Percentiles rank a stretch among this genome's conserved stretches.
These are phyloP conservation scores for Nepenthes alata DNA, from an alignment of 179 eudicot species.

Conservation along the genomic window DNA sequence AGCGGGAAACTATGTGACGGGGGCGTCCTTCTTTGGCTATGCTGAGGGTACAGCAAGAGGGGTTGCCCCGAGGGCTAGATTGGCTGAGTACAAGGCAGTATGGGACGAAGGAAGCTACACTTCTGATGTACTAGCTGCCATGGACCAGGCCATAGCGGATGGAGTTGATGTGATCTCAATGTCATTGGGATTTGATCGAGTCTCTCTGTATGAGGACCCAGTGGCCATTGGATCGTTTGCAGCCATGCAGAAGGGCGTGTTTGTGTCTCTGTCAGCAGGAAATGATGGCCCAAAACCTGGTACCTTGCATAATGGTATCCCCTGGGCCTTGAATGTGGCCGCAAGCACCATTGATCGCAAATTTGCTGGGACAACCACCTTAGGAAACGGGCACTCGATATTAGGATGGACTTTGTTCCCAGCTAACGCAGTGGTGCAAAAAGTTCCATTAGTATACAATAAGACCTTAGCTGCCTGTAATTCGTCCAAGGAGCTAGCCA, in stretches of 20 bases:
- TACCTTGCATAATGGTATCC: constrained; percentile 22
- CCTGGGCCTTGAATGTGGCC: constrained; percentile 26
- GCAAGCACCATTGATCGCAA: constrained; percentile 28
- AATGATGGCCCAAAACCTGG: constrained; percentile 17
- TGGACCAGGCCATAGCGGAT: constrained; percentile 27
- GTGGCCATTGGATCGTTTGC: constrained; percentile 31
- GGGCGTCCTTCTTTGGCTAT: constrained; percentile 40
- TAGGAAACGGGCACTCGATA: constrained; percentile 21
- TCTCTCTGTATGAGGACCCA: constrained; percentile 18
- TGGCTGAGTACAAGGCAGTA: constrained; percentile 53
- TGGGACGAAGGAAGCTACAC: constrained; percentile 30
- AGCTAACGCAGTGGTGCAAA: constrained; percentile 17
- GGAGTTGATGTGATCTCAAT: constrained; percentile 35
- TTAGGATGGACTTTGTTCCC: constrained; percentile 37
- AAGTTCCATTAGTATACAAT: constrained; percentile 18
- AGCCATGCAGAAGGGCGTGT: constrained; percentile 27
- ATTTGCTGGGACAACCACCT: constrained; percentile 15
- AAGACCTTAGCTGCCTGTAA: constrained; percentile 16
- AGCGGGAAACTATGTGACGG: constrained; percentile 37
- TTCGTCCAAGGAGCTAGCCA: constrained; percentile 10
- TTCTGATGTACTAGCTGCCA: constrained; percentile 47
- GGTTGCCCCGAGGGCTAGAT: constrained; percentile 60
- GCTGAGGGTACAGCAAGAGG: constrained; percentile 55
- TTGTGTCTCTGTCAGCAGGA: constrained; percentile 30
- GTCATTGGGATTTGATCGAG: constrained; percentile 22